Base-by-base conservation (phyloP, 306 rosid species). In the Argentina anserina region DNA sequence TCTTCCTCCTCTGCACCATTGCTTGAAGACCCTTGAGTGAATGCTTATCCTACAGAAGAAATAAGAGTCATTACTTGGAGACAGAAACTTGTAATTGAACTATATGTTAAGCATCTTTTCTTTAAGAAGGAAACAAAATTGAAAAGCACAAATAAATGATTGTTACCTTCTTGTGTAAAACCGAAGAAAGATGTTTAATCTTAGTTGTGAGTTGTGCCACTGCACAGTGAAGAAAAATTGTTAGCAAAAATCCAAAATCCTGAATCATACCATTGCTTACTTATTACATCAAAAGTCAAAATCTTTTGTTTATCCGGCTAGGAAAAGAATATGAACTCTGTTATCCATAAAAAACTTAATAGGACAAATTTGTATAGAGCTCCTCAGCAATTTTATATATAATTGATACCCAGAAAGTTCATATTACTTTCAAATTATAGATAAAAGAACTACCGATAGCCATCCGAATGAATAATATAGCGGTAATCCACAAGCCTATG, bases 151-250 rank as follows among this genome's bases (percentile, higher is more conserved):
- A 43, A 71, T 59, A n/a, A 36, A 45, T 17, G 37, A 67, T 80
- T n/a, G 78, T 85, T 58, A 89, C 97, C 98, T 91, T 93, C 79
- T 91, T 91, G 85, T 89, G 98, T 66, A 93, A 79, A 69, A 81
- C 85, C 25, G 86, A 73, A 39, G 97, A 86, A 64, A 93, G 85
- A 84, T 88, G 97, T 77, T 91, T 87, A 77, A 93, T 91, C 88
- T 89, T 93, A 49, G 89, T 88, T 37, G 98, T 91, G 63, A 91
- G 91, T 75, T 78, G 86, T n/a, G 96, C 98, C 81, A 89, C 98
- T 93, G 91, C 85, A 88, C 45, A 65, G 69, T 36, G 12, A 80
- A 69, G 25, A 41, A 41, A 42, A 79, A 36, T 21, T 6, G 8
- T 79, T 28, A 69, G 28, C 75, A 66, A 69, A 56, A 56, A 72